phyloP scores from a whole-genome alignment of 805 yeast species.

The Pichia sporocuriosa region DNA sequence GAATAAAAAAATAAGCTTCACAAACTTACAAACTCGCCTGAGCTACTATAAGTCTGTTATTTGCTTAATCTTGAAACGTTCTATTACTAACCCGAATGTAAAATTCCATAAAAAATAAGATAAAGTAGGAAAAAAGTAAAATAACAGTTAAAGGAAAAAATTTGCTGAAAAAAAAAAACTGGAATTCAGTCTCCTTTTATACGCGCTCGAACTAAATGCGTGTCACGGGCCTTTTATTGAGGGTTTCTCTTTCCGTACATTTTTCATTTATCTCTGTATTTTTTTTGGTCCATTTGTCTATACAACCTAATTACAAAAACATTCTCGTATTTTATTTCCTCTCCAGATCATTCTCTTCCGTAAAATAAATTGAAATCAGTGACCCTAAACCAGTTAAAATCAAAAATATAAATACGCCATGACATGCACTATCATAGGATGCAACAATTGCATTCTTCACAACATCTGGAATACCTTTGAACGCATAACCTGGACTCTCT shows the following conservation, averaged over 20 bases:
- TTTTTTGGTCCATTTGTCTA: no score
- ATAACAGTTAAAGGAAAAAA: no score
- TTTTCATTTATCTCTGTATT: no score
- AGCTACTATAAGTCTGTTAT: no score
- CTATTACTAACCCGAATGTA: no score
- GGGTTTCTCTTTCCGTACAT: conserved; percentile 3
- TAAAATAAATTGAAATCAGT: conserved; percentile 10
- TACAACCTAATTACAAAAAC: background rate
- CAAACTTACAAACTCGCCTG: background rate
- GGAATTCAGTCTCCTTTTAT: background rate
- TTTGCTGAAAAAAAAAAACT: background rate
- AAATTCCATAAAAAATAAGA: no score
- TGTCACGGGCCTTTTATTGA: no score
- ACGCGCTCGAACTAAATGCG: no score
- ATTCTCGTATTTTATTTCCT: background rate
- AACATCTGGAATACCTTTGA: conserved; percentile 19
- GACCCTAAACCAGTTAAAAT: conserved; percentile 16
- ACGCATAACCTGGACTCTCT: conserved; percentile 22
- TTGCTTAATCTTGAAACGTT: no score
- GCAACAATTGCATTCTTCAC: conserved; percentile 37
- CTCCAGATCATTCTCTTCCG: conserved; percentile 14
- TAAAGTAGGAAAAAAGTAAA: no score
- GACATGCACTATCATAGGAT: conserved; percentile 47
- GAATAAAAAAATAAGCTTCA: no score
- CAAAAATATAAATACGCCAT: conserved; percentile 43